Conservation (phyloP, 257 asterid genomes). For the Solanum rostratum region DNA sequence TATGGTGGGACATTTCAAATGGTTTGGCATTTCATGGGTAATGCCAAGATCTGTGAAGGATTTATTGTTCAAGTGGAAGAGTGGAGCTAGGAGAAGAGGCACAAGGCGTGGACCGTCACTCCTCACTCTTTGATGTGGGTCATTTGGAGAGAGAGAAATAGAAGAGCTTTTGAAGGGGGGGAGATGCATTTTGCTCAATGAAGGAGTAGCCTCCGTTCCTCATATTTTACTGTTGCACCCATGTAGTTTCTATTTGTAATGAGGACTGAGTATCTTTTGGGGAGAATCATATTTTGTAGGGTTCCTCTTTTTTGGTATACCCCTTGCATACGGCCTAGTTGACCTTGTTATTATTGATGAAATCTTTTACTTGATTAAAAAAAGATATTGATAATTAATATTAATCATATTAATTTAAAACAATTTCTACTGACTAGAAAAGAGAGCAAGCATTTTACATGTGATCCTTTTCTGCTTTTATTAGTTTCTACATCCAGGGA, state of each 20-base stretch:
- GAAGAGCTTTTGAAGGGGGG: background rate
- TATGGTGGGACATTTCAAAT: background rate
- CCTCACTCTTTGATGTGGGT: background rate
- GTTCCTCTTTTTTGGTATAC: background rate
- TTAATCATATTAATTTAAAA: background rate
- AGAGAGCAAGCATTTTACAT: background rate
- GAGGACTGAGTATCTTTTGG: background rate
- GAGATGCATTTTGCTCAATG: background rate
- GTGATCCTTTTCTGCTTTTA: background rate
- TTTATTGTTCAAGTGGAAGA: background rate
- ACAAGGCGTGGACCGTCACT: background rate
- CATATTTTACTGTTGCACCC: background rate
- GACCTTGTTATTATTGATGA: background rate
- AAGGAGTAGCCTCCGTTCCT: background rate
- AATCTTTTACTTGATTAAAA: background rate
- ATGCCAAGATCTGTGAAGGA: background rate
- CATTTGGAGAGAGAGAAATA: background rate
- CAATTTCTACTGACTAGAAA: background rate
- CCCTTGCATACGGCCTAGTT: background rate
- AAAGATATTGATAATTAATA: background rate
- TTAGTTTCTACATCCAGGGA: background rate
- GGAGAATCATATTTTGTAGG: background rate
- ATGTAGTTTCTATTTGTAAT: background rate
- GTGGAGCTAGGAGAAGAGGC: background rate
- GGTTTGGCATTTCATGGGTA: background rate